phyloP scores from a whole-genome alignment of 1,284 basidiomycete species.

The Coniferiporia sulphurascens region DNA sequence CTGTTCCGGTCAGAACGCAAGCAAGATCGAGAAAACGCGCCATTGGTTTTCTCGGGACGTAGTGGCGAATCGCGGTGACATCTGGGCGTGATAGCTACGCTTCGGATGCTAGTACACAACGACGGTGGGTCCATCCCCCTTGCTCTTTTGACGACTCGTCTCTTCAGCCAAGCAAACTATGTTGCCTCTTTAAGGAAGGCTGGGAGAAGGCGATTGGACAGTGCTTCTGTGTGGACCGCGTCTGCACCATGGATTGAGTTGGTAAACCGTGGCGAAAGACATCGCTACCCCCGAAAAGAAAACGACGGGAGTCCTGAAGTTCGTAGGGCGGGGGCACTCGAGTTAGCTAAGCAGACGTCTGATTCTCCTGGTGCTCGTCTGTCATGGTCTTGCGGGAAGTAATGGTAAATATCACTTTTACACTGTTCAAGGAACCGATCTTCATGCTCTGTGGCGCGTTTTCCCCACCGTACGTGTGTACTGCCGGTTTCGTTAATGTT shows the following conservation, averaged over 20 bases:
- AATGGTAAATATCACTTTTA: too few species aligned
- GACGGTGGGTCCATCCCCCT: slow-evolving; percentile 45
- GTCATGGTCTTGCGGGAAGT: too few species aligned
- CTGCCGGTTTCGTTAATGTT: too few species aligned
- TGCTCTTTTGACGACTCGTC: not conserved
- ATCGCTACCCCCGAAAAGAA: slow-evolving; percentile 65
- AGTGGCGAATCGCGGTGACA: slow-evolving; percentile 74
- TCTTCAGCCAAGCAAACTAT: not conserved
- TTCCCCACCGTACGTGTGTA: too few species aligned
- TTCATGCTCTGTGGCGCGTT: too few species aligned
- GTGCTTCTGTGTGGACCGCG: slow-evolving; percentile 70
- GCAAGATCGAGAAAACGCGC: slow-evolving; percentile 90
- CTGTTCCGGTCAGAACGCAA: slow-evolving; percentile 95
- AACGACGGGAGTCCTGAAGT: slow-evolving; percentile 66
- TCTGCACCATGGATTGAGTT: slow-evolving; percentile 80
- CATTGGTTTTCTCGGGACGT: slow-evolving; percentile 89
- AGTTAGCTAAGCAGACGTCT: slow-evolving; percentile 23
- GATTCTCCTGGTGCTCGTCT: not conserved
- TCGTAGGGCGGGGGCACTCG: slow-evolving; percentile 64
- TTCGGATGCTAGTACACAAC: slow-evolving; percentile 91
- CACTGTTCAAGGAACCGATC: too few species aligned
- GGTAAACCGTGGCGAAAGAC: slow-evolving; percentile 85
- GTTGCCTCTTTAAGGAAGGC: slow-evolving; percentile 52
- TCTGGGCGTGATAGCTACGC: slow-evolving; percentile 95
- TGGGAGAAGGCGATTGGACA: slow-evolving; percentile 64